Conservation (phyloP, 306 rosid genomes). For the Potentilla sterilis region DNA sequence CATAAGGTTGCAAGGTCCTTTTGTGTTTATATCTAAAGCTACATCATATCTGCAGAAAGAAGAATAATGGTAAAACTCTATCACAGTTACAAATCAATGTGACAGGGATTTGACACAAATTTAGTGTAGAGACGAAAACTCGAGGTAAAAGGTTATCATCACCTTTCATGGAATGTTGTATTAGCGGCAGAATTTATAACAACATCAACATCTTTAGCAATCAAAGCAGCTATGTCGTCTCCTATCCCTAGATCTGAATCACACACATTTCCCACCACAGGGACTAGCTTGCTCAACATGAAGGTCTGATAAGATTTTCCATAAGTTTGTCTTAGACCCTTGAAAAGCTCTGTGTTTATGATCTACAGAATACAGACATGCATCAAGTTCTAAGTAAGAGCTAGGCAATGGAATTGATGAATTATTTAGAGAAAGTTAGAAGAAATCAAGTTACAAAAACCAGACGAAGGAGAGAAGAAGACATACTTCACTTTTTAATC, state of each 20-base stretch:
- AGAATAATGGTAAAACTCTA: background rate
- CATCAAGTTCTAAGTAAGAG: background rate
- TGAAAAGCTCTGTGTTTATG: conserved; percentile 82
- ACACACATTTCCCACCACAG: conserved; percentile 77
- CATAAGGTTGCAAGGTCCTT: conserved; percentile 84
- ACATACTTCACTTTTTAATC: conserved; percentile 78
- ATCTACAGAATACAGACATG: conserved; percentile 41
- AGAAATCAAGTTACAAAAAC: background rate
- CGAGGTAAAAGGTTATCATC: background rate
- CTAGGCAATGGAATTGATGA: background rate
- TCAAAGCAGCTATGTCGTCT: conserved; percentile 37
- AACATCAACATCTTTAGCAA: conserved; percentile 75
- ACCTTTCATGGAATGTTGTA: conserved; percentile 96
- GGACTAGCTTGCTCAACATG: conserved; percentile 86
- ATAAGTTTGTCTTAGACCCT: conserved; percentile 63
- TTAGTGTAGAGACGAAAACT: background rate
- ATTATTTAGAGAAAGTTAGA: background rate
- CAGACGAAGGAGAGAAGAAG: background rate
- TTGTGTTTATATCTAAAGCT: conserved; percentile 81
- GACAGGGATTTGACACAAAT: background rate
- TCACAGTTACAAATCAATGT: background rate
- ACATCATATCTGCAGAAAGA: conserved; percentile 58
- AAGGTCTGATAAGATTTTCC: conserved; percentile 79
- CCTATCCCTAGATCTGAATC: conserved; percentile 76
- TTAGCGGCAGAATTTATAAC: conserved; percentile 93